Evolutionary conservation across 306 rosid genomes (phyloP), one percentile per base, ranked within the genome.

Genomic region (Quercus variabilis): DNA sequence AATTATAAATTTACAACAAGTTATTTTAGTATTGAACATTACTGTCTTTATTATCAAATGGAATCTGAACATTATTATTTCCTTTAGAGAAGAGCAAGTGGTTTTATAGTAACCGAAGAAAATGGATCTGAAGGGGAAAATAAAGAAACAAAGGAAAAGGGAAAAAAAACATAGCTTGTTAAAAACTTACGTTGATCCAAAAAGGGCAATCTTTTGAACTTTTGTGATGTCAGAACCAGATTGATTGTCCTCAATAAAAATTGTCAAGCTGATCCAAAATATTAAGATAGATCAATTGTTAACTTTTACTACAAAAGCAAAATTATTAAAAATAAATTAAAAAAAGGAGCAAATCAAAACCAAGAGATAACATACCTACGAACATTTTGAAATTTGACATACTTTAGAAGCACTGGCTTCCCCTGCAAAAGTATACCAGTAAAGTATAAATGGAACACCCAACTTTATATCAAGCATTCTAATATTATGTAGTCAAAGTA

Each of bases 331-430:
- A 55, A 85, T 38, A 13, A 15, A 63, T 55, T 21, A n/a, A 49
- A 12, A 31, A 78, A 82, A 28, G 58, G 55, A 73, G 41, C 52
- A 11, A 55, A 76, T n/a, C 33, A 59, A 35, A 82, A 73, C 7
- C 64, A 41, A 79, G 23, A 30, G 71, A 80, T 67, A 79, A 26
- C 86, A 30, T 83, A 93, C 99, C 99, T 90, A 43, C 99, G 93
- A 78, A 95, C 98, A 85, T 91, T 95, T 88, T 95, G 99, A 87
- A 95, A 95, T 82, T 93, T 95, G 76, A 93, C 99, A 83, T 90
- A 95, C 92, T 95, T 93, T 12, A 93, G 73, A 82, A 80, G 70
- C 59, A 89, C 84, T 4, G 98, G 94, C 77, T 93, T 95, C 30
- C 98, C 98, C 99, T 95, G 88, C 67, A 74, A 83, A 70, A 76